Evolutionary conservation across 768 basidiomycete species (phyloP), one percentile per base, ranked within the genome.

Genomic region (Piloderma croceum): DNA sequence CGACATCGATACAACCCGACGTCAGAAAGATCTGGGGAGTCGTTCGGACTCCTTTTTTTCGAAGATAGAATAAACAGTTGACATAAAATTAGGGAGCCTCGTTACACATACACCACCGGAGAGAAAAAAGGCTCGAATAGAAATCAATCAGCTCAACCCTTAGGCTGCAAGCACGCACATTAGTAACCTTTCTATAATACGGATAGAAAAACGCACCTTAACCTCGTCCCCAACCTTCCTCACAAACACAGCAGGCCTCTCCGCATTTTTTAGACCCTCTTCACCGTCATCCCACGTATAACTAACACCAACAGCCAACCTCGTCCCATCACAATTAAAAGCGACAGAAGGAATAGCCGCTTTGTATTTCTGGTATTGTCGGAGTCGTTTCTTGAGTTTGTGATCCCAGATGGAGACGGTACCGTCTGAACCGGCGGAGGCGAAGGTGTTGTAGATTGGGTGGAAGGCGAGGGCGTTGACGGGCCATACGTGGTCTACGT

Each of bases 321-420:
- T 81, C 24, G 77, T 74, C 1, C 91, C 92, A 46, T 92, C 86
- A 19, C 76, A 80, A 45, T 83, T 90, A 63, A 93, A 94, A 1
- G 84, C 76, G 29, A 92, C 67, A 0, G 83, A 76, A 0, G 89
- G 78, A n/a, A 96, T 80, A 3, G 83, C 73, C 1, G 77, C 71
- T 4, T 71, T 62, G 63, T 81, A 91, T 55, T 88, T 88, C 0
- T 83, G 81, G 48, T 88, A 93, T 51, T 94, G 91, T 19, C 91
- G 81, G 39, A 98, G 68, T 2, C 96, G 81, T 58, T 98, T 98
- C 69, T 97, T 96, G 40, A 93, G 84, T 49, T 84, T 83, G 62
- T 93, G 91, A 57, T 98, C 96, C 96, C 96, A 99, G 44, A 98
- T 82, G 0, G 90, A 91, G 31, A 98, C 89, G 2, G 86, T 86